Evolutionary conservation across 352 stramenopile genomes (phyloP).

Genomic region (Pythium guiyangense): DNA sequence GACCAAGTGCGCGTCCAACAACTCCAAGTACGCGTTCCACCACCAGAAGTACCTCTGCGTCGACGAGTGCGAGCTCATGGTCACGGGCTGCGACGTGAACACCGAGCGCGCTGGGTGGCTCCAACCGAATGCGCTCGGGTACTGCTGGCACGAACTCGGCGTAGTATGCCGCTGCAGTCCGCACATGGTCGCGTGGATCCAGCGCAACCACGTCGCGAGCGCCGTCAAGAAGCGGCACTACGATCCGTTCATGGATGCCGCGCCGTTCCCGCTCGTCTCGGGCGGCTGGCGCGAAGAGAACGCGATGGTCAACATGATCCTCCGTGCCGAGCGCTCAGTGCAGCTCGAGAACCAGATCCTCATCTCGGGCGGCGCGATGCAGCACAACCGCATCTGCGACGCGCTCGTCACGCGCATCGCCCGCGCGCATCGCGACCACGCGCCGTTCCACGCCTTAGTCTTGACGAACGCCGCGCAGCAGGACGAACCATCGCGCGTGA

Average conservation of each 20-base stretch:
- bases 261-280: constrained; percentile 67
- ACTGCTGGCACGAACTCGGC: constrained; percentile 79
- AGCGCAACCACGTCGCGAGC: constrained; percentile 47
- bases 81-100: constrained; percentile 77
- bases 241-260: constrained; percentile 45
- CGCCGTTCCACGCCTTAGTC: constrained; percentile 55
- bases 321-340: constrained; percentile 51
- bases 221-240: constrained; percentile 46
- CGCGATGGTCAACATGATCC: constrained; percentile 79
- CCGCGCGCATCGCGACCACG: constrained; percentile 23
- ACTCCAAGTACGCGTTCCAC: constrained; percentile 79
- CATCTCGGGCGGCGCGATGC: constrained; percentile 59
- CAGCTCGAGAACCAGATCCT: constrained; percentile 83
- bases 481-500: constrained; percentile 70
- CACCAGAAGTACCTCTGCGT: constrained; percentile 80
- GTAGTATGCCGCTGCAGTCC: constrained; percentile 39
- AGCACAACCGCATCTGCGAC: constrained; percentile 72
- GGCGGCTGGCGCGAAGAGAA: constrained; percentile 77
- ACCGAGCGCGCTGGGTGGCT: constrained; percentile 66
- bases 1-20: constrained; percentile 59
- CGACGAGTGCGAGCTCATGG: constrained; percentile 58
- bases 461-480: constrained; percentile 75
- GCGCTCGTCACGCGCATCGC: constrained; percentile 53
- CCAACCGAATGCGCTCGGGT: constrained; percentile 47
- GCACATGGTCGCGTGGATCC: constrained; percentile 60